phyloP scores from a whole-genome alignment of 2,329 filamentous ascomycete genomes.

The Colletotrichum sp. region DNA sequence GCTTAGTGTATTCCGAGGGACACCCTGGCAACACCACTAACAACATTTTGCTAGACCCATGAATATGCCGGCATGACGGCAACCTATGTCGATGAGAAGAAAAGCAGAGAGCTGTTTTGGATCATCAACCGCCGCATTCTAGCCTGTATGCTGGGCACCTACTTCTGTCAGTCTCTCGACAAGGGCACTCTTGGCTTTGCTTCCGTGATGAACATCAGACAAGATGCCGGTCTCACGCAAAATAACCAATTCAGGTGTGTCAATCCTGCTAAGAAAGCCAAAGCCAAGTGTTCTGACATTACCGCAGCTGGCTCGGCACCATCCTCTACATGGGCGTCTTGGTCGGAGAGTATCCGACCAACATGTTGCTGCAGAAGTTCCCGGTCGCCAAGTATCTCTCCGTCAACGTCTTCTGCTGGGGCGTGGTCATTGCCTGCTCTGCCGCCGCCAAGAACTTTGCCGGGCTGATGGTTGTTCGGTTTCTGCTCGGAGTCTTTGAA shows the following conservation, averaged over 20 bases:
- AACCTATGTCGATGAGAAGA: conserved; percentile 52
- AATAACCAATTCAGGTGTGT: conserved; percentile 23
- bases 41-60: background rate
- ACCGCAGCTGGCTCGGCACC: conserved; percentile 55
- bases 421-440: conserved; percentile 41
- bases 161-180: conserved; percentile 43
- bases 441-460: conserved; percentile 13
- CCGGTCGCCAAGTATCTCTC: conserved; percentile 4
- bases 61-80: background rate
- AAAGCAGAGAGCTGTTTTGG: conserved; percentile 55
- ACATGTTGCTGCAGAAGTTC: conserved; percentile 56
- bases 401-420: conserved; percentile 46
- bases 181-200: conserved; percentile 44
- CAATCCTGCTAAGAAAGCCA: too few relatives aligned
- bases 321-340: conserved; percentile 65
- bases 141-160: conserved; percentile 56
- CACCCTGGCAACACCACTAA: background rate
- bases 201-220: conserved; percentile 57
- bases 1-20: background rate
- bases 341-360: conserved; percentile 64
- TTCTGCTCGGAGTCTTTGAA: conserved; percentile 25
- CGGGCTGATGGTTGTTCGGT: conserved; percentile 20
- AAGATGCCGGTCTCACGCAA: conserved; percentile 47
- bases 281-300: conserved; percentile 44
- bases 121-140: conserved; percentile 52